Percentiles rank a stretch among this genome's conserved stretches.
Conservation (phyloP, 257 asterid genomes). For the Anisodus tanguticus region DNA sequence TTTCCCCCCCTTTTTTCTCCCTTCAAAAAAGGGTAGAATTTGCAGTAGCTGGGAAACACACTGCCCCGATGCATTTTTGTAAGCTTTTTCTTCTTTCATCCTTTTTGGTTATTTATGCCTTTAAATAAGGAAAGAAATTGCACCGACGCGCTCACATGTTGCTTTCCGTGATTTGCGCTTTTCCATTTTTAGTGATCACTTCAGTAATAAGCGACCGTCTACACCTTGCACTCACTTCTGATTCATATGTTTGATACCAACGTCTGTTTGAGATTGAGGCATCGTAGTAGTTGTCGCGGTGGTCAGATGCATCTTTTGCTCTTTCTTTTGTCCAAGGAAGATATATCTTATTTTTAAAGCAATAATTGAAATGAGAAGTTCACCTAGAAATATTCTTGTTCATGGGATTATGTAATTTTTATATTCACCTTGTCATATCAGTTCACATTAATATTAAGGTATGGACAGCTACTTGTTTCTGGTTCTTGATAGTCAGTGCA, state of each 20-base stretch:
- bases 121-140: background rate
- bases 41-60: background rate
- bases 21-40: background rate
- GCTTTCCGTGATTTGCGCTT: background rate
- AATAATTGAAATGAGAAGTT: background rate
- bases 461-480: background rate
- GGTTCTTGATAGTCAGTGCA: background rate
- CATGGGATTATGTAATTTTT: background rate
- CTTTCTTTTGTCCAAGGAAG: background rate
- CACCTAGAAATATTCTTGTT: background rate
- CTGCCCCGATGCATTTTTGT: background rate
- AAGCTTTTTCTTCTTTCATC: background rate
- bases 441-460: background rate
- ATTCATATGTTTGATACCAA: background rate
- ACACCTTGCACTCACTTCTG: constrained; percentile 39
- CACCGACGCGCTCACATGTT: background rate
- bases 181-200: background rate
- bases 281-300: background rate
- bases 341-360: background rate
- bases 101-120: background rate
- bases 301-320: background rate
- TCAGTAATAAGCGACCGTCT: background rate
- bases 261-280: background rate
- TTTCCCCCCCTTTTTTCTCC: background rate
- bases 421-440: background rate